Evolutionary conservation across 441 rosid genomes (phyloP).

Genomic region (Melastoma candidum): DNA sequence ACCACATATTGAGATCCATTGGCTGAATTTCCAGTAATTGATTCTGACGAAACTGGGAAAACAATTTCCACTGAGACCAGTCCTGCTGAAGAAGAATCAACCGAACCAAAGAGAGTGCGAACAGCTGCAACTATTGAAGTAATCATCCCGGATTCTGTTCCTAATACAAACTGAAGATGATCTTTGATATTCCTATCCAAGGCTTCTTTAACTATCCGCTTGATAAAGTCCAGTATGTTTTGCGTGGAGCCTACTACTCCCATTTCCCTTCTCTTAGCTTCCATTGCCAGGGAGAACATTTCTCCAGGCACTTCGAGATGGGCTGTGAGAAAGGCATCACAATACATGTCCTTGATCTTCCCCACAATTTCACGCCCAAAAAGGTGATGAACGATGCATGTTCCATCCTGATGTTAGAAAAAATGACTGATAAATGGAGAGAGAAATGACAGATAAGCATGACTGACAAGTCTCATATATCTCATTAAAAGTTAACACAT

Average conservation of each 20-base stretch:
- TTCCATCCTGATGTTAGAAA: slow-evolving; percentile 54
- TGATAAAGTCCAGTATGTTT: slow-evolving; percentile 82
- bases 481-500: slow-evolving; percentile 2
- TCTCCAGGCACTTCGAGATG: slow-evolving; percentile 98
- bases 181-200: slow-evolving; percentile 64
- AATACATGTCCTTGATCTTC: slow-evolving; percentile 72
- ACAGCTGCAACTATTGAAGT: slow-evolving; percentile 84
- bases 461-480: background rate
- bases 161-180: slow-evolving; percentile 82
- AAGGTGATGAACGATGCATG: slow-evolving; percentile 89
- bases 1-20: slow-evolving; percentile 26
- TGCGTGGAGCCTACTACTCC: slow-evolving; percentile 92
- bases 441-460: background rate
- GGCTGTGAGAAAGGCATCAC: slow-evolving; percentile 87
- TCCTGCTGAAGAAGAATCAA: slow-evolving; percentile 24
- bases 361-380: slow-evolving; percentile 87
- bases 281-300: slow-evolving; percentile 96
- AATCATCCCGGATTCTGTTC: slow-evolving; percentile 97
- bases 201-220: slow-evolving; percentile 70
- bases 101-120: slow-evolving; percentile 39
- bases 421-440: slow-evolving; percentile 4
- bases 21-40: slow-evolving; percentile 51
- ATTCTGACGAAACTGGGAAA: slow-evolving; percentile 87
- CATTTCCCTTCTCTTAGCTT: slow-evolving; percentile 89
- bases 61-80: slow-evolving; percentile 72